Percentiles rank a stretch among this genome's conserved stretches.
These are phyloP conservation scores for Didymosphaeria variabile DNA, from an alignment of 2,329 filamentous ascomycete species.

Conservation along the genomic window DNA sequence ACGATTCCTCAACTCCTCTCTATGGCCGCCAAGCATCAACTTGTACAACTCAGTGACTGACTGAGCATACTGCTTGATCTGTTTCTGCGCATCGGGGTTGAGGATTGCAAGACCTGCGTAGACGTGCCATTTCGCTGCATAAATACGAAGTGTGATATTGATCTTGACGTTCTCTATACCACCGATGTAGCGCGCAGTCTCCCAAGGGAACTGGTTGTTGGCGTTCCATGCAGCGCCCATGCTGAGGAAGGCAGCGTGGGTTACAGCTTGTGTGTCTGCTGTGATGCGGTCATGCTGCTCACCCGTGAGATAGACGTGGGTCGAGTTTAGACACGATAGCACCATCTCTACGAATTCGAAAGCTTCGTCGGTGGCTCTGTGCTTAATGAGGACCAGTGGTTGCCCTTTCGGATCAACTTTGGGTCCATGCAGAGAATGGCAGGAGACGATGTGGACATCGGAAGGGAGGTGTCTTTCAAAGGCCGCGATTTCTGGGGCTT, in stretches of 20 bases:
- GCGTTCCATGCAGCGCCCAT: slow-evolving; percentile 99
- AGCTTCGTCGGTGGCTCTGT: slow-evolving; percentile 81
- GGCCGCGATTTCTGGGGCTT: slow-evolving; percentile 92
- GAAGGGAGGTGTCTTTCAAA: slow-evolving; percentile 87
- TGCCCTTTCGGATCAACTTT: slow-evolving; percentile 88
- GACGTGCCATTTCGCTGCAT: slow-evolving; percentile 99
- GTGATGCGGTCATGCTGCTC: slow-evolving; percentile 95
- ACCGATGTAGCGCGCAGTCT: slow-evolving; percentile 91
- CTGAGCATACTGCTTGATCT: slow-evolving; percentile 93
- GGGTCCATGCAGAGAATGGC: slow-evolving; percentile 95
- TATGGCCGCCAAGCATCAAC: slow-evolving; percentile 89
- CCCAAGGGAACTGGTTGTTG: slow-evolving; percentile 96
- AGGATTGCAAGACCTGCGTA: slow-evolving; percentile 97
- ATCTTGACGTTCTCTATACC: slow-evolving; percentile 99
- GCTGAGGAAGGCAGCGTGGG: slow-evolving; percentile 91
- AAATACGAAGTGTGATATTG: slow-evolving; percentile 96
- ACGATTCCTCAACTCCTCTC: slow-evolving; percentile 75
- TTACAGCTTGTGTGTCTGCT: slow-evolving; percentile 97
- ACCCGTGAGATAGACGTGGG: slow-evolving; percentile 86
- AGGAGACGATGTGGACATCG: slow-evolving; percentile 93
- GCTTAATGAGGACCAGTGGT: slow-evolving; percentile 91
- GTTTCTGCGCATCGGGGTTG: slow-evolving; percentile 88
- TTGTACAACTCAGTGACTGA: slow-evolving; percentile 96
- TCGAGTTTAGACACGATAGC: slow-evolving; percentile 83
- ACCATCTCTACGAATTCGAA: slow-evolving; percentile 82